These are phyloP conservation scores for Hypoxylon fuscum DNA, from an alignment of 495 filamentous ascomycete species.

Conservation along the genomic window DNA sequence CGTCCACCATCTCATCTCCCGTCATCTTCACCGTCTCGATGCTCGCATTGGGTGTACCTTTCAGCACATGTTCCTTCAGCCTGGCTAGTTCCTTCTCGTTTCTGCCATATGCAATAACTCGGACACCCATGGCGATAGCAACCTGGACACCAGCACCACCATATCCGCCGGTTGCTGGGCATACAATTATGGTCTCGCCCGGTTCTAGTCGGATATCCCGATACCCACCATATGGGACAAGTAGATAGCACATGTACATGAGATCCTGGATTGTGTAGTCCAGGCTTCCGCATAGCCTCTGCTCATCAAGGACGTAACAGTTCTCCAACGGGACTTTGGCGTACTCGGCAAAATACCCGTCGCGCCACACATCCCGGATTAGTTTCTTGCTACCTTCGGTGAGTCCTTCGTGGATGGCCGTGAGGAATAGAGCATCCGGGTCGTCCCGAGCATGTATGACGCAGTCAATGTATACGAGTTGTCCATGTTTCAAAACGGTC, in stretches of 20 bases:
- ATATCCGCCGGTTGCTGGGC: constrained; percentile 61
- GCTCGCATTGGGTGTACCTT: constrained; percentile 16
- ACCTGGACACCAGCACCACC: constrained; percentile 56
- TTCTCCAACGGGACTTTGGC: constrained; percentile 61
- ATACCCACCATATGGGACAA: constrained; percentile 62
- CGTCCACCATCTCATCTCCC: constrained; percentile 52
- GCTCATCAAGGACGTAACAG: constrained; percentile 53
- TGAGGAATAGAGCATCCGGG: constrained; percentile 43
- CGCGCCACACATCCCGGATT: constrained; percentile 38
- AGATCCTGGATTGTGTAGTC: constrained; percentile 49
- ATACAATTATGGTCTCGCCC: constrained; percentile 62
- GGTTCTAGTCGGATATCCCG: constrained; percentile 58
- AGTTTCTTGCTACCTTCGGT: constrained; percentile 33
- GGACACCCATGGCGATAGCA: constrained; percentile 61
- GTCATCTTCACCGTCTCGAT: constrained; percentile 51
- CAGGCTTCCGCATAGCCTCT: constrained; percentile 40
- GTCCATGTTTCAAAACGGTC: constrained; percentile 46
- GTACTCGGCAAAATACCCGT: constrained; percentile 57
- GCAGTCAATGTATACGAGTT: constrained; percentile 59
- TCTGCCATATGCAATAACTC: constrained; percentile 61
- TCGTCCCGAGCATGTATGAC: constrained; percentile 57
- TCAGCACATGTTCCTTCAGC: constrained; percentile 36
- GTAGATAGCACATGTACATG: constrained; percentile 23
- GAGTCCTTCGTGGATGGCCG: constrained; percentile 44
- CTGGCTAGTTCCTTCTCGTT: constrained; percentile 48